Conservation (phyloP, 2,329 filamentous ascomycete species). For the Venturia effusa region DNA sequence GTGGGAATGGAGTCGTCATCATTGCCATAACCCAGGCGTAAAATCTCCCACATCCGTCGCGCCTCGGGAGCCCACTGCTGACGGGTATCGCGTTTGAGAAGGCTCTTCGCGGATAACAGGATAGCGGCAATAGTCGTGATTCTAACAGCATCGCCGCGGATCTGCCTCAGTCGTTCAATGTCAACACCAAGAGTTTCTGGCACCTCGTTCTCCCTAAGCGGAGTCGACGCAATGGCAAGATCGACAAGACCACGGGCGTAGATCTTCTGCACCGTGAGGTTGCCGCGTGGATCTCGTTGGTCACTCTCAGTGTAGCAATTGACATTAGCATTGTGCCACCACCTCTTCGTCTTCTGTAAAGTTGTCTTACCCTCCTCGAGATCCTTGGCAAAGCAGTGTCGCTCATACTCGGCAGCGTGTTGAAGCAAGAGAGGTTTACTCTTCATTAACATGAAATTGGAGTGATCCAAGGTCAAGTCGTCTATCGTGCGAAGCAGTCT, state of each 20-base stretch:
- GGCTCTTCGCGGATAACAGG: slow-evolving; percentile 69
- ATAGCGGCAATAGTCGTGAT: slow-evolving; percentile 67
- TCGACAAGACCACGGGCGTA: slow-evolving; percentile 69
- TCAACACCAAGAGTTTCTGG: slow-evolving; percentile 70
- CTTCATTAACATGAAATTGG: slow-evolving; percentile 67
- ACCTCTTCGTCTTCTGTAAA: slow-evolving; percentile 49
- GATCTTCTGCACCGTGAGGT: slow-evolving; percentile 57
- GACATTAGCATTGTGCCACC: slow-evolving; percentile 54
- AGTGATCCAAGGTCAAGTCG: slow-evolving; percentile 67
- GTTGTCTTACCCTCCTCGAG: slow-evolving; percentile 45
- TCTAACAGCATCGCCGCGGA: slow-evolving; percentile 47
- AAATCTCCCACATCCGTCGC: slow-evolving; percentile 55
- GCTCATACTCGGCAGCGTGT: slow-evolving; percentile 62
- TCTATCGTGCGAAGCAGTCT: slow-evolving; percentile 67
- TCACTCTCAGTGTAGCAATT: slow-evolving; percentile 57
- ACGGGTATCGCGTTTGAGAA: slow-evolving; percentile 70
- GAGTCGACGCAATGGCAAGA: slow-evolving; percentile 56
- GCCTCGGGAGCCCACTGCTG: slow-evolving; percentile 68
- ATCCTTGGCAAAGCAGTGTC: slow-evolving; percentile 58
- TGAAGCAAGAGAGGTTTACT: slow-evolving; percentile 61
- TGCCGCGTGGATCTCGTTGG: slow-evolving; percentile 56
- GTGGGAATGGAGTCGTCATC: slow-evolving; percentile 33
- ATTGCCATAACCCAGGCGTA: slow-evolving; percentile 49
- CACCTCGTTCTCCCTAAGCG: slow-evolving; percentile 42
- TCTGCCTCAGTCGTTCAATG: slow-evolving; percentile 47